These are phyloP conservation scores for Thielaviopsis populi DNA, from an alignment of 2,329 filamentous ascomycete species.

Conservation along the genomic window DNA sequence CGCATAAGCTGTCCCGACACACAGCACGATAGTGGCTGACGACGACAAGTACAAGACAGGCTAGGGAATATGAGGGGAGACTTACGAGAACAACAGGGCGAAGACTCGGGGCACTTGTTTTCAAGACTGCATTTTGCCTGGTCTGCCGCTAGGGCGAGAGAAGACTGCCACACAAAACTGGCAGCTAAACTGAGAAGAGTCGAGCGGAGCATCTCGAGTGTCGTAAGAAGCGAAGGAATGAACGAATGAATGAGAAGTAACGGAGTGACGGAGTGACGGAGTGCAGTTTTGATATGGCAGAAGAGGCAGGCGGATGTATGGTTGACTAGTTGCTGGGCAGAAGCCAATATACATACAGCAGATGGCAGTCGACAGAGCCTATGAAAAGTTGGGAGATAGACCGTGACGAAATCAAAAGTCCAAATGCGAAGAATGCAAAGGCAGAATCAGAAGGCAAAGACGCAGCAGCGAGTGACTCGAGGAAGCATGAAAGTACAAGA, in stretches of 20 bases:
- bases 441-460: no score
- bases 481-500: neutral
- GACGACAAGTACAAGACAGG: neutral
- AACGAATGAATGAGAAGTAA: no score
- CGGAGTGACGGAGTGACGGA: no score
- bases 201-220: conserved; percentile 1
- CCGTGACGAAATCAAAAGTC: neutral
- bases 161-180: conserved; percentile 1
- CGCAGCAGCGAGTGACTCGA: neutral
- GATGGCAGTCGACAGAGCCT: no score
- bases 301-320: neutral
- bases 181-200: conserved; percentile 6
- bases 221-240: no score
- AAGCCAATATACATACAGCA: no score
- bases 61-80: conserved; percentile 20
- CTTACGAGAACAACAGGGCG: conserved; percentile 72
- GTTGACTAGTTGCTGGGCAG: no score
- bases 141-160: conserved; percentile 7
- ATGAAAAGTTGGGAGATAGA: neutral
- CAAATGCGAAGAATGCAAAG: neutral
- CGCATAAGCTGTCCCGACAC: neutral
- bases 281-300: no score
- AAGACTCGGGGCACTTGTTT: conserved; percentile 52
- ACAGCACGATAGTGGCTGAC: neutral
- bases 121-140: conserved; percentile 31